A percentile compares a stretch with the other conserved stretches of the same genome.
These are phyloP conservation scores for Dendrostoma leiphaemia DNA, from an alignment of 2,329 filamentous ascomycete species.

Conservation along the genomic window DNA sequence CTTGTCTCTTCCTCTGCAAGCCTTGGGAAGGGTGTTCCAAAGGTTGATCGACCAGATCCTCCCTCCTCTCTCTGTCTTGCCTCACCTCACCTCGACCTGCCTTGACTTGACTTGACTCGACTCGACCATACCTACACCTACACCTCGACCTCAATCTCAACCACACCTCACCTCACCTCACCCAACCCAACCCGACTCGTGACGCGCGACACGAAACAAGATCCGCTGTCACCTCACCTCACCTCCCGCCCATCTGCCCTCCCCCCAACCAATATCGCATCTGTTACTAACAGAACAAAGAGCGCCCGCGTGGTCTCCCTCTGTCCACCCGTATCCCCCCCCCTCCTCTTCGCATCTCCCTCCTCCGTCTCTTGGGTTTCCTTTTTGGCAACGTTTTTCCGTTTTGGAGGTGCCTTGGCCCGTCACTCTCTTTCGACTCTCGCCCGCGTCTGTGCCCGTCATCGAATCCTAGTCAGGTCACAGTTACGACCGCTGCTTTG, in stretches of 20 bases:
- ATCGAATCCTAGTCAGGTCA: background rate
- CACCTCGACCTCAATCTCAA: background rate
- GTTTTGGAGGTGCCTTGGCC: too few relatives aligned
- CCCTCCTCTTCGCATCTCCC: background rate
- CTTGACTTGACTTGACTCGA: background rate
- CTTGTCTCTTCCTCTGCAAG: background rate
- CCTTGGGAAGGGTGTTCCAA: too few relatives aligned
- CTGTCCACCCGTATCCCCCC: background rate
- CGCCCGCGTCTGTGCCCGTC: background rate
- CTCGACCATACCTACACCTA: background rate
- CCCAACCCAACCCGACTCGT: background rate
- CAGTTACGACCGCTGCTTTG: too few relatives aligned
- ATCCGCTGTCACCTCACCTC: too few relatives aligned
- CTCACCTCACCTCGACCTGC: background rate
- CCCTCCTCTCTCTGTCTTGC: background rate
- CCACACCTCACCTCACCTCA: background rate
- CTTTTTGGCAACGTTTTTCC: too few relatives aligned
- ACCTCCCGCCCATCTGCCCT: background rate
- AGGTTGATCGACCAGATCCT: background rate
- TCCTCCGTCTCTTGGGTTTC: background rate
- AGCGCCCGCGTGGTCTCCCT: background rate
- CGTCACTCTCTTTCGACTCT: conserved; percentile 1
- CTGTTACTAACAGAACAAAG: background rate
- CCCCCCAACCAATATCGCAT: background rate
- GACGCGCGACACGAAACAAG: background rate